phyloP scores from a whole-genome alignment of 352 stramenopile genomes.

The Phytophthora brassicae region DNA sequence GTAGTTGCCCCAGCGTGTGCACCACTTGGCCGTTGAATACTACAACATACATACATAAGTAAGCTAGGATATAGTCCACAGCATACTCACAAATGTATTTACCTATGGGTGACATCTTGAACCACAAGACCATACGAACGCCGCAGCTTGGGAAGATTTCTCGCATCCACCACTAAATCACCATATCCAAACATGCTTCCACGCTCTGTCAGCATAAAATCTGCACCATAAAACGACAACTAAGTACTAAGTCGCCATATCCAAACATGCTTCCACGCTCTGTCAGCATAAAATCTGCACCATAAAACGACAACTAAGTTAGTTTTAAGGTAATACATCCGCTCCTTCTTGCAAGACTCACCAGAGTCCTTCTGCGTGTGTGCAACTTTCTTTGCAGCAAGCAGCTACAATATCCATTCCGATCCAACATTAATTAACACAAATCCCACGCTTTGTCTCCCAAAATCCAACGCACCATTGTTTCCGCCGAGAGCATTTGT shows the following conservation, averaged over 20 bases:
- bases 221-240: constrained; percentile 24
- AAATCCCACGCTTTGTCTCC: not conserved
- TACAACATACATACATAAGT: constrained; percentile 15
- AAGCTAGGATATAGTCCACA: not conserved
- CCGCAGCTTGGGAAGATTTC: constrained; percentile 77
- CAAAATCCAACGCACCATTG: constrained; percentile 49
- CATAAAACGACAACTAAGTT: not conserved
- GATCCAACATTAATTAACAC: not conserved
- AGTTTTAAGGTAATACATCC: not conserved
- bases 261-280: constrained; percentile 89
- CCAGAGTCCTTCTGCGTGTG: constrained; percentile 56
- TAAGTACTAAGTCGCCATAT: constrained; percentile 88
- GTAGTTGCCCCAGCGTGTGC: constrained; percentile 39
- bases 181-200: constrained; percentile 89
- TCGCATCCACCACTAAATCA: constrained; percentile 84
- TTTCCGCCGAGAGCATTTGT: constrained; percentile 85
- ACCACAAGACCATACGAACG: constrained; percentile 65
- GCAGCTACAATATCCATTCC: constrained; percentile 54
- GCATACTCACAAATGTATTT: not conserved
- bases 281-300: constrained; percentile 76
- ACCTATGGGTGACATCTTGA: constrained; percentile 87
- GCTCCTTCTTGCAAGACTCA: too few relatives aligned
- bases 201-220: constrained; percentile 86
- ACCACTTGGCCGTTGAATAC: constrained; percentile 71
- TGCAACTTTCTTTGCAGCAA: constrained; percentile 74